These are phyloP conservation scores for Komagataella populi DNA, from an alignment of 805 yeast genomes.

Conservation along the genomic window DNA sequence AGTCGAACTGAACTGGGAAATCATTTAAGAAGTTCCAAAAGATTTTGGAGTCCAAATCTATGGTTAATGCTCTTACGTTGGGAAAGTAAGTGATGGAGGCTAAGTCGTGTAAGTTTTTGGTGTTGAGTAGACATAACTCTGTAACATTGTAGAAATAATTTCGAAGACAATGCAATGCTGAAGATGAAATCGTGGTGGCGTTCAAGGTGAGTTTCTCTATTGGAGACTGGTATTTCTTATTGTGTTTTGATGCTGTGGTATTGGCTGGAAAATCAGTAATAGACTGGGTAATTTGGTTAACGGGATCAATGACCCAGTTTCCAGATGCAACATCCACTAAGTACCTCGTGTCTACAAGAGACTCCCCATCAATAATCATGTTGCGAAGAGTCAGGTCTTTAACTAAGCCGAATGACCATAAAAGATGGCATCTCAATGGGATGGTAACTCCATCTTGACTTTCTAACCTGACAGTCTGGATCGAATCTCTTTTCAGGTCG, in stretches of 20 bases:
- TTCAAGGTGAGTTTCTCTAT: slow-evolving; percentile 4
- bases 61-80: slow-evolving; percentile 20
- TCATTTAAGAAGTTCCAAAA: slow-evolving; percentile 13
- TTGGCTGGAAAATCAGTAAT: not conserved
- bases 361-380: slow-evolving; percentile 31
- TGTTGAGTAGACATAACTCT: slow-evolving; percentile 21
- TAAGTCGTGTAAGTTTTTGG: slow-evolving; percentile 31
- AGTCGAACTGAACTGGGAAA: slow-evolving; percentile 1
- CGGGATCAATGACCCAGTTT: slow-evolving; percentile 4
- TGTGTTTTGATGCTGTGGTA: slow-evolving; percentile 1
- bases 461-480: slow-evolving; percentile 8
- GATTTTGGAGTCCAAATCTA: slow-evolving; percentile 36
- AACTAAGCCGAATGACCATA: slow-evolving; percentile 31
- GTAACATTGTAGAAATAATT: slow-evolving; percentile 27
- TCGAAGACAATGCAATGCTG: slow-evolving; percentile 11
- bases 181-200: slow-evolving; percentile 2
- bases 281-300: slow-evolving; percentile 1
- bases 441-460: slow-evolving; percentile 37
- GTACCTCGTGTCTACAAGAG: slow-evolving; percentile 13
- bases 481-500: not conserved
- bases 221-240: slow-evolving; percentile 6
- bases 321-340: slow-evolving; percentile 1
- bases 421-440: slow-evolving; percentile 32
- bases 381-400: slow-evolving; percentile 28
- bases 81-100: slow-evolving; percentile 33